Percentiles rank a stretch among this genome's conserved stretches.
Evolutionary conservation across 2,329 filamentous ascomycete genomes (phyloP).

Genomic region (Gnomoniopsis sp.): DNA sequence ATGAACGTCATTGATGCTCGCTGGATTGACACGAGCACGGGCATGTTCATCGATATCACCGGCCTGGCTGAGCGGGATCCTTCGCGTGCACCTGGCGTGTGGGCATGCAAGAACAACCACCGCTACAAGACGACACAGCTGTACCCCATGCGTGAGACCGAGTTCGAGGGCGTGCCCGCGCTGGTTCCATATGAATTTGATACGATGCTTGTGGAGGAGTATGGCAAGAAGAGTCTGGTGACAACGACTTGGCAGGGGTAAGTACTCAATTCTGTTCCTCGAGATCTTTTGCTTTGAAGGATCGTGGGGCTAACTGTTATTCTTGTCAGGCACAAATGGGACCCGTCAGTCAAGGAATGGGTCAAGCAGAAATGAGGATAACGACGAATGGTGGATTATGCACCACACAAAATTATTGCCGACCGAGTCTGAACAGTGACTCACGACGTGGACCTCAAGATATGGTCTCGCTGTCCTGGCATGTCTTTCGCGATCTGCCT

Average conservation of each 20-base stretch:
- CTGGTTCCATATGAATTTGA: constrained; percentile 68
- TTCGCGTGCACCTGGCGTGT: constrained; percentile 56
- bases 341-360: constrained; percentile 57
- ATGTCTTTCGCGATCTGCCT: too few species aligned
- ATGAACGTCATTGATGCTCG: constrained; percentile 79
- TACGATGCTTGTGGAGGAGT: constrained; percentile 62
- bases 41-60: constrained; percentile 82
- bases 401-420: neutral
- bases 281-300: neutral
- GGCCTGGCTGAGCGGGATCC: constrained; percentile 67
- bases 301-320: constrained; percentile 18
- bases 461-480: too few species aligned
- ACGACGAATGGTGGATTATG: neutral
- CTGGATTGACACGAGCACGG: constrained; percentile 75
- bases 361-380: constrained; percentile 36
- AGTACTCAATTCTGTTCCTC: constrained; percentile 33
- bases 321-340: constrained; percentile 56
- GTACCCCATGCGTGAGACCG: constrained; percentile 70
- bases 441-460: too few species aligned
- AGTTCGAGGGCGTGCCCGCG: constrained; percentile 71
- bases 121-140: constrained; percentile 67
- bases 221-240: constrained; percentile 58
- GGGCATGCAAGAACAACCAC: constrained; percentile 80
- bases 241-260: constrained; percentile 61
- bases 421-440: neutral